Percentiles rank a stretch among this genome's conserved stretches.
Evolutionary conservation across 2,329 filamentous ascomycete species (phyloP).

Genomic region (Neobulgaria alba): DNA sequence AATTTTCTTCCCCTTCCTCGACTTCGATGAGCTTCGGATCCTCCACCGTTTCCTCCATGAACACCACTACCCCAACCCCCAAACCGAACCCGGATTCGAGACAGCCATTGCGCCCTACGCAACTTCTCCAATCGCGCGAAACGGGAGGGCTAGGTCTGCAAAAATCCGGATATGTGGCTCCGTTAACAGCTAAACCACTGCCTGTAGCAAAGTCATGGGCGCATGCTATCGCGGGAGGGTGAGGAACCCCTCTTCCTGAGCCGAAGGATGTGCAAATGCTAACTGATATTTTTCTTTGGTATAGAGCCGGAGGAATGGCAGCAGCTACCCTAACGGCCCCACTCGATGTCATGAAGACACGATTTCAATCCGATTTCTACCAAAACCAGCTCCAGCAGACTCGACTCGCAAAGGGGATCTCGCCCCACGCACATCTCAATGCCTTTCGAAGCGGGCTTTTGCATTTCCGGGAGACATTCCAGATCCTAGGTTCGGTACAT

Average conservation of each 20-base stretch:
- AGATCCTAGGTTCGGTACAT: slow-evolving; percentile 76
- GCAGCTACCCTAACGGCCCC: slow-evolving; percentile 88
- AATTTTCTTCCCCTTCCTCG: too few species aligned
- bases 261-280: too few species aligned
- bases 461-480: slow-evolving; percentile 77
- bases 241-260: slow-evolving; percentile 32
- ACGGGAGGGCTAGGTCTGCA: slow-evolving; percentile 46
- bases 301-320: slow-evolving; percentile 79
- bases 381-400: slow-evolving; percentile 68
- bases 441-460: slow-evolving; percentile 57
- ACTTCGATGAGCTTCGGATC: too few species aligned
- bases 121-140: slow-evolving; percentile 51
- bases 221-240: slow-evolving; percentile 88
- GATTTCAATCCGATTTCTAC: slow-evolving; percentile 91
- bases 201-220: slow-evolving; percentile 75
- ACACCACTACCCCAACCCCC: too few species aligned
- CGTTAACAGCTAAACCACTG: slow-evolving; percentile 30
- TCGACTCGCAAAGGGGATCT: slow-evolving; percentile 44
- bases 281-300: too few species aligned
- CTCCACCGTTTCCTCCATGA: slow-evolving; percentile 22
- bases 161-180: slow-evolving; percentile 31
- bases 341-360: slow-evolving; percentile 87
- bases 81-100: slow-evolving; percentile 5
- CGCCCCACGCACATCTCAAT: slow-evolving; percentile 47
- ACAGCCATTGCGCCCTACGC: slow-evolving; percentile 10